Percentiles rank a stretch among this genome's conserved stretches.
Conservation (phyloP, 2,329 filamentous ascomycete genomes). For the Nannizziopsis arthrosporioides region DNA sequence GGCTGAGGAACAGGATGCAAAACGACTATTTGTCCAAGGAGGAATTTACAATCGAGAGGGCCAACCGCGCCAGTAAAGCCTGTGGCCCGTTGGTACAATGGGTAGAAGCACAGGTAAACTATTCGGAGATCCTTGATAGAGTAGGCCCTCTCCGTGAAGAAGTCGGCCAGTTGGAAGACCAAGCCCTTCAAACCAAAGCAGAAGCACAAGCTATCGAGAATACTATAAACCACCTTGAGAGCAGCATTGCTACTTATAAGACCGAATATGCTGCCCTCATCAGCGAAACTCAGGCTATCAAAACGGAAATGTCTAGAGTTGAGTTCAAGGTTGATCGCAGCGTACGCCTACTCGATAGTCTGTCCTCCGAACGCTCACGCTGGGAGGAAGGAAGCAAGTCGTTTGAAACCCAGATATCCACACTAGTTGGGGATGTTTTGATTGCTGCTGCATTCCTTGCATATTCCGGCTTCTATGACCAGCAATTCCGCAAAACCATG, state of each 20-base stretch:
- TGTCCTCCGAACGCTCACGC: conserved; percentile 81
- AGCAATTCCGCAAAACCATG: conserved; percentile 96
- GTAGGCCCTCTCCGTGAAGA: conserved; percentile 88
- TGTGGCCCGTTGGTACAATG: conserved; percentile 95
- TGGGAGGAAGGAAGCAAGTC: conserved; percentile 98
- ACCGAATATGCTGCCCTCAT: conserved; percentile 90
- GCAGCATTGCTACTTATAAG: conserved; percentile 91
- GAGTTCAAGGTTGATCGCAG: conserved; percentile 98
- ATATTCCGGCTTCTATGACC: conserved; percentile 93
- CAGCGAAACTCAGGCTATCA: conserved; percentile 94
- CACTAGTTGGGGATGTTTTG: conserved; percentile 87
- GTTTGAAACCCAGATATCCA: conserved; percentile 95
- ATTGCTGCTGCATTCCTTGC: conserved; percentile 95
- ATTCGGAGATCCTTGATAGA: conserved; percentile 90
- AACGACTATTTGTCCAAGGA: conserved; percentile 84
- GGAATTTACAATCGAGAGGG: conserved; percentile 91
- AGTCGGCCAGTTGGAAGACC: conserved; percentile 73
- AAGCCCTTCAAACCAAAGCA: conserved; percentile 83
- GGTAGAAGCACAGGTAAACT: conserved; percentile 93
- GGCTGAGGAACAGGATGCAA: conserved; percentile 74
- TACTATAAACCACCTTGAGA: conserved; percentile 70
- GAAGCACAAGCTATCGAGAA: conserved; percentile 85
- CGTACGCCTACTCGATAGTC: conserved; percentile 81
- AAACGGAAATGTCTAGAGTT: conserved; percentile 88
- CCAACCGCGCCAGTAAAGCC: conserved; percentile 90